phyloP scores from a whole-genome alignment of 495 filamentous ascomycete genomes.

The Hypoxylon trugodes region DNA sequence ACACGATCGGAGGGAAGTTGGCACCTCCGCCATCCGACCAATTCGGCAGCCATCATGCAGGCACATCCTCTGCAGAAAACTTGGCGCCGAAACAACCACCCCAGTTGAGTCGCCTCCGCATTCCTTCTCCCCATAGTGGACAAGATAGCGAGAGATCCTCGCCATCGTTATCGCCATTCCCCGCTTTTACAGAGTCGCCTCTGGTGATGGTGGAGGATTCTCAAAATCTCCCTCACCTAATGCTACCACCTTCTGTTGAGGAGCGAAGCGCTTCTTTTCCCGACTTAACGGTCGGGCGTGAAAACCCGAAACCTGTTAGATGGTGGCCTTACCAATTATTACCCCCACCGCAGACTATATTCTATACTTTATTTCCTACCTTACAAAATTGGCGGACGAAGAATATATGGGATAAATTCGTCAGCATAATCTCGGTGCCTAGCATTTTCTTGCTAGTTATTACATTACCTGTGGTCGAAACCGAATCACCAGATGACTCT shows the following conservation, averaged over 20 bases:
- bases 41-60: constrained; percentile 17
- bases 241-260: constrained; percentile 40
- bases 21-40: constrained; percentile 41
- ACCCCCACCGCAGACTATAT: constrained; percentile 72
- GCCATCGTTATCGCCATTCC: constrained; percentile 53
- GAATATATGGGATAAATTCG: constrained; percentile 73
- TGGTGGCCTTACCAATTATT: constrained; percentile 83
- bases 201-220: constrained; percentile 55
- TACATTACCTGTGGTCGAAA: constrained; percentile 91
- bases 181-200: constrained; percentile 54
- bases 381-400: constrained; percentile 82
- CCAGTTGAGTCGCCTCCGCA: constrained; percentile 41
- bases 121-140: constrained; percentile 48
- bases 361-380: constrained; percentile 86
- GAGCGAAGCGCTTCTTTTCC: constrained; percentile 43
- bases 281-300: constrained; percentile 57
- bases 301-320: constrained; percentile 54
- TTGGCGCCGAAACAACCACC: constrained; percentile 25
- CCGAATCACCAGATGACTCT: constrained; percentile 58
- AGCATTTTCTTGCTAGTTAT: constrained; percentile 90
- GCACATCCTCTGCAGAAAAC: constrained; percentile 15
- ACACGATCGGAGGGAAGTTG: constrained; percentile 44
- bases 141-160: constrained; percentile 62
- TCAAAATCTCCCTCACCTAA: constrained; percentile 46
- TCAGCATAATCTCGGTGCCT: constrained; percentile 83